Base-by-base conservation (phyloP, 768 basidiomycete species). In the Inosperma sp. region DNA sequence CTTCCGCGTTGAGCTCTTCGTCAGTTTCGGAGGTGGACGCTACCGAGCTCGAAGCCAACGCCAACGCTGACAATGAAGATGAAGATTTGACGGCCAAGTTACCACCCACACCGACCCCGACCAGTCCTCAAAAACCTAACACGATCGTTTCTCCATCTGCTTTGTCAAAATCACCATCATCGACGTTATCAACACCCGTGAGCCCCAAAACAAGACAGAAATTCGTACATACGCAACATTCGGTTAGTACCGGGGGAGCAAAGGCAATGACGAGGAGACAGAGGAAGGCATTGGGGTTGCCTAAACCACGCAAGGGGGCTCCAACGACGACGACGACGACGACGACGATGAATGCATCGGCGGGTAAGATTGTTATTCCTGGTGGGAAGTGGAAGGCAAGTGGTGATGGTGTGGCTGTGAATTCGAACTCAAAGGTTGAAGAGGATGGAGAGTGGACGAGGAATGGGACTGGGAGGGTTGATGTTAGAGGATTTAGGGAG, bases 401-500 rank as follows among this genome's bases (percentile, higher is more conserved):
- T 42, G 48, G 55, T 36, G 49, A 53, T 47, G 45, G 56, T 52
- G 37, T 63, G 43, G 46, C 55, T 49, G 35, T 55, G 59, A 46
- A 59, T 59, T 59, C n/a, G 36, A 31, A 49, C 51, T 54, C 39
- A 49, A 59, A 37, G 58, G 64, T 33, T 23, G 66, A 59, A 23
- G 57, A 41, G 0, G 73, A 66, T 25, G 68, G 70, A 14, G 72
- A 74, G 58, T 88, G 86, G 86, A 70, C 67, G 60, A 74, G 68
- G 64, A 88, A 84, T 66, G 86, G 86, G 55, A 77, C 79, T 26
- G 86, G 86, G 44, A 70, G 86, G 59, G 65, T 88, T 52, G 86
- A 88, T 64, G 85, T 88, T 47, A 73, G 86, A 47, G 86, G 86
- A 47, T 88, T 88, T 65, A 71, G 85, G 57, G 87, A 88, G 69